Evolutionary conservation across 2,329 filamentous ascomycete species (phyloP), one percentile per base, ranked within the genome.

Genomic region (Penicillium sp.): DNA sequence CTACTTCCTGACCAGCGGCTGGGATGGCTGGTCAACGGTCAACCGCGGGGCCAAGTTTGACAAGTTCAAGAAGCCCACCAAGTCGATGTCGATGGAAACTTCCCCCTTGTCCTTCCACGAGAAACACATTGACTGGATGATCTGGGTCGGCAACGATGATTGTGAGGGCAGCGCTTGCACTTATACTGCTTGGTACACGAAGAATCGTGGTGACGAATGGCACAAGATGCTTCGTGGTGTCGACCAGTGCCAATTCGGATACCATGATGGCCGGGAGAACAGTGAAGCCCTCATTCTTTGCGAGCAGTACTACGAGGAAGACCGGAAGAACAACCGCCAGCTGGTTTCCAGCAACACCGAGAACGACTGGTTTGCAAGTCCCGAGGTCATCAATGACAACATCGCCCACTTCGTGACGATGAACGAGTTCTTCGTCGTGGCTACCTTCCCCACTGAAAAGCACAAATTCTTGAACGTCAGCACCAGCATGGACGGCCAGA

Each of bases 381-480:
- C 84, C 56, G 81, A 85, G 61, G 76, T 83, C 20, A 79, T 84
- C 52, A 85, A 88, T 67, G 79, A 82, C 22, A 81, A 92, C 53
- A 88, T 96, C 38, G 84, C 87, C 61, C 87, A 88, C 61, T 97
- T 95, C 71, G 92, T 91, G 2, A 95, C 88, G 5, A 97, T 96
- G 92, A 87, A 88, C 35, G 94, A 99, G 69, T 99, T 96, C 70
- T 94, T 99, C 64, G 84, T 99, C 35, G 87, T 96, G 44, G 92
- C 92, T 1, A 86, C 87, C 5, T 81, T 81, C 42, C 76, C 82
- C 55, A 64, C 67, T 5, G 81, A 87, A 53, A 84, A 88, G 33
- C 78, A 83, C 49, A 78, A 86, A 35, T 87, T 83, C 2, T 76
- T 96, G 53, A 85, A 85, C 55, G 87, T 92, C 30, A 85, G 92